Base-by-base conservation (phyloP, 2,329 filamentous ascomycete species). In the Ophiocordyceps robertsii region DNA sequence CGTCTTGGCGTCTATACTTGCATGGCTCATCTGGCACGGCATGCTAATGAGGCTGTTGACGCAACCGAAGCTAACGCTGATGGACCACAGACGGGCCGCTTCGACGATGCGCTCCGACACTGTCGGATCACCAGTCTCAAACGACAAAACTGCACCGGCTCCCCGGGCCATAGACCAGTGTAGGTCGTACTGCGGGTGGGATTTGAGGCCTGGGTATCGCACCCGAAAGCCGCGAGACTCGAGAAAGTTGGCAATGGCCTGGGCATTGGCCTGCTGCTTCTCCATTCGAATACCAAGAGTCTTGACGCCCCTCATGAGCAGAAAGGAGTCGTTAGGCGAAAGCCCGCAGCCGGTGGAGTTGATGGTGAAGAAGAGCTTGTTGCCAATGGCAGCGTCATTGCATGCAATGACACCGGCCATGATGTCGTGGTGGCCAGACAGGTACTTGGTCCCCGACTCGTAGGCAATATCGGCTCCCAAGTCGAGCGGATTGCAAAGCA, bases 21-120 rank as follows among this genome's bases (percentile, higher is more conserved):
- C 92, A 64, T 98, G 92, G 65, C 90, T 96, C 93, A 98, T 98
- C 56, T 90, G 88, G 67, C 92, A 98, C 9, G 92, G 90, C 90
- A 98, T 95, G 67, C 89, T 95, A 64, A 98, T 98, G 61, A 98
- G 69, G 59, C 86, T 94, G 68, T 98, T 98, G 51, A 98, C 92
- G 60, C 92, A 96, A 39, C 92, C 92, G 59, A 98, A 98, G 57
- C 87, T 95, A 46, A 98, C 92, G 51, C 85, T 93, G 53, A 98
- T 98, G 30, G 84, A 88, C 80, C 87, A 98, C 29, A 98, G 70
- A 49, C 84, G 79, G 3, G 92, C 85, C 29, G 84, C 85, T 66
- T 96, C 92, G 6, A 98, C 92, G 54, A 98, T 95, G 33, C 89
- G 77, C 67, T 95, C 87, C 5, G 85, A 93, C 29, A 95, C 65